Evolutionary conservation across 1,284 basidiomycete genomes (phyloP), one percentile per base, ranked within the genome.

Genomic region (Porodaedalea pini): DNA sequence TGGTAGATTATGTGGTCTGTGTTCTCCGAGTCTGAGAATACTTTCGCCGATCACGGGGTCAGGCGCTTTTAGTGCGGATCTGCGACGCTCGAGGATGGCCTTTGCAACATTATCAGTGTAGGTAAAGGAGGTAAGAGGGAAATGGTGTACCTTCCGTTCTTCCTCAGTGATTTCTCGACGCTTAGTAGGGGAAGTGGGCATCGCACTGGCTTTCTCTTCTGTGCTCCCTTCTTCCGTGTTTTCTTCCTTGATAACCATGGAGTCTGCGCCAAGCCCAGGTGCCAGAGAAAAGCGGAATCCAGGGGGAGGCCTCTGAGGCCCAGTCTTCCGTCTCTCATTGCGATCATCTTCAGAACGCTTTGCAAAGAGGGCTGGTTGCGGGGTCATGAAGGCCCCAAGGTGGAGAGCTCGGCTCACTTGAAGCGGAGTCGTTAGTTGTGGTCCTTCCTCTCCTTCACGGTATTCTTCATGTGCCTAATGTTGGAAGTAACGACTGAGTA

Each of bases 21-120:
- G 65, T 3, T 68, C 63, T 19, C 58, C 58, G 13, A 51, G 31
- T 4, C 81, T 81, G 1, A 82, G 82, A 5, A 76, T 73, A 37
- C 75, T 74, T 10, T 76, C 79, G 21, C 71, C 75, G 66, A 81
- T 83, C 66, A 82, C 82, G 15, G 71, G 70, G 60, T 81, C 79
- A 1, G 76, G 76, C 29, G 77, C 76, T 2, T 68, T 72, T 21
- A 84, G 66, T 0, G 83, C 82, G 45, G 82, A 84, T 5, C 78
- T 74, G 31, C 83, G 69, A 4, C 83, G 76, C 54, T 83, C 82
- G 59, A 78, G 75, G 49, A 86, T 85, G 0, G 81, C 82, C 80
- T 82, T 40, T n/a, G 4, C 2, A 29, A 58, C 8, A 48, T 31
- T n/a, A 23, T 32, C 5, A 49, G 21, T 23, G 13, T 27, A 39